Conservation (phyloP, 2,329 filamentous ascomycete genomes). For the Colletotrichum tofieldiae region DNA sequence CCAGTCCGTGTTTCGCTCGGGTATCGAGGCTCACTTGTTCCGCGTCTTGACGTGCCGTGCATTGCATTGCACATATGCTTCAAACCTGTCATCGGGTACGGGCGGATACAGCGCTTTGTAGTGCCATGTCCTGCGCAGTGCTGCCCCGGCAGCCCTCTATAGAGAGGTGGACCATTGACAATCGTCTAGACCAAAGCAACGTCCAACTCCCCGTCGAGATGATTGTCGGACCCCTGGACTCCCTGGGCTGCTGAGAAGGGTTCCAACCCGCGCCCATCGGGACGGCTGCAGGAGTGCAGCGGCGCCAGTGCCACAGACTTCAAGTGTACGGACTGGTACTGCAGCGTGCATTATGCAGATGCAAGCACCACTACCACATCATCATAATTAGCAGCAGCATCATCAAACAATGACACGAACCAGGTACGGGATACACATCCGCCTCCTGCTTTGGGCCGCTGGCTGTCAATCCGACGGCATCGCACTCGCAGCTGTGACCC, state of each 20-base stretch:
- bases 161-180: neutral
- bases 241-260: neutral
- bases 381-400: neutral
- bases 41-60: neutral
- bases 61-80: neutral
- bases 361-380: neutral
- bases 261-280: conserved; percentile 15
- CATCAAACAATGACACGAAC: neutral
- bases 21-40: neutral
- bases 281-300: conserved; percentile 11
- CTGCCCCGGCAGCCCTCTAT: conserved; percentile 1
- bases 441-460: neutral
- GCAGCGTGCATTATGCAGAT: conserved; percentile 23
- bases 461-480: neutral
- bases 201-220: neutral
- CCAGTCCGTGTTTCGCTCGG: neutral
- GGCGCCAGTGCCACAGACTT: neutral
- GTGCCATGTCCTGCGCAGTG: neutral
- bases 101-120: neutral
- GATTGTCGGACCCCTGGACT: neutral
- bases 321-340: neutral
- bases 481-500: neutral
- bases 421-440: neutral
- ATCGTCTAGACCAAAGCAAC: neutral
- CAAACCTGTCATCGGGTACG: neutral